Percentiles rank a stretch among this genome's conserved stretches.
phyloP scores from a whole-genome alignment of 441 rosid genomes.

The Gossypium trilobum region DNA sequence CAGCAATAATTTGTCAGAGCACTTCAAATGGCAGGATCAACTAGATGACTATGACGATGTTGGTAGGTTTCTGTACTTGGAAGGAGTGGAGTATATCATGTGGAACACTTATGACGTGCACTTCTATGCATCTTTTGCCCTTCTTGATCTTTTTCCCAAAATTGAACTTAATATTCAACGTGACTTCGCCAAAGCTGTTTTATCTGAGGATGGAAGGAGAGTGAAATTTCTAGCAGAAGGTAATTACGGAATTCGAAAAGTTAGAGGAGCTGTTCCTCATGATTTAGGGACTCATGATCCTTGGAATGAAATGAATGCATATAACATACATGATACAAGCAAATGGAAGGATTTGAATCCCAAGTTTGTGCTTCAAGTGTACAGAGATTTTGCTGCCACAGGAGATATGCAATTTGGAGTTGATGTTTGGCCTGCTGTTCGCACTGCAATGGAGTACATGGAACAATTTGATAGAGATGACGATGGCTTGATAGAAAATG shows the following conservation, averaged over 20 bases:
- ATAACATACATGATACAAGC: conserved; percentile 89
- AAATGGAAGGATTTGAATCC: conserved; percentile 93
- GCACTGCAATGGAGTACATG: conserved; percentile 96
- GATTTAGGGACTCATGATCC: conserved; percentile 97
- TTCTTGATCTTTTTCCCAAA: conserved; percentile 77
- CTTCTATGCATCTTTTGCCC: conserved; percentile 94
- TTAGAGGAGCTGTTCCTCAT: conserved; percentile 94
- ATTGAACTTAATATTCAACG: conserved; percentile 89
- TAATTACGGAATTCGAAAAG: conserved; percentile 79
- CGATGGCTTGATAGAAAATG: conserved; percentile 88
- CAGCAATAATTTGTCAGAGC: conserved; percentile 15
- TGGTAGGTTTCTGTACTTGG: conserved; percentile 89
- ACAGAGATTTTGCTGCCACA: conserved; percentile 94
- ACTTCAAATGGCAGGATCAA: conserved; percentile 22
- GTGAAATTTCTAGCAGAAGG: conserved; percentile 85
- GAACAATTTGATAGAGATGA: conserved; percentile 83
- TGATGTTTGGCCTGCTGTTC: conserved; percentile 96
- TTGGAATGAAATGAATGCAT: conserved; percentile 98
- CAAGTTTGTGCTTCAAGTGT: conserved; percentile 92
- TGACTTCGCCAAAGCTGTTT: conserved; percentile 88
- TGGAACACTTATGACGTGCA: conserved; percentile 97
- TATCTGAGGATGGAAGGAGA: conserved; percentile 86
- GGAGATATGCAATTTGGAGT: conserved; percentile 85
- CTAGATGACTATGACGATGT: conserved; percentile 48
- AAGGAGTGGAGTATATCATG: conserved; percentile 94